phyloP scores from a whole-genome alignment of 129 eudicot genomes.

The Artemisia annua region DNA sequence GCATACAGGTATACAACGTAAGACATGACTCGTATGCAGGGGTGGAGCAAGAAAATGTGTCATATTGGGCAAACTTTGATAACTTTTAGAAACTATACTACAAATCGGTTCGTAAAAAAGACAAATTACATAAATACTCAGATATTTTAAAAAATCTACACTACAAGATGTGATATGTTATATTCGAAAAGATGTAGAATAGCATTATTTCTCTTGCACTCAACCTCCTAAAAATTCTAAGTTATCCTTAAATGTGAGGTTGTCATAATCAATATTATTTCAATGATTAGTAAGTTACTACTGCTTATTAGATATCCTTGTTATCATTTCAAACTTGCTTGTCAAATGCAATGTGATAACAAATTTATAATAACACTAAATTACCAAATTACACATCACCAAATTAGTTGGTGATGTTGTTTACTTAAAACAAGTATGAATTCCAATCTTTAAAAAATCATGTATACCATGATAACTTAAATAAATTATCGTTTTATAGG shows the following conservation, averaged over 20 bases:
- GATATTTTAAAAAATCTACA: too few species aligned
- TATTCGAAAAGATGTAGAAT: background rate
- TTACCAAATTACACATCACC: constrained; percentile 23
- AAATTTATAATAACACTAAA: constrained; percentile 17
- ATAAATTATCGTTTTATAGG: too few species aligned
- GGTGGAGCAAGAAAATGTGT: too few species aligned
- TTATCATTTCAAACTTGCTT: constrained; percentile 20
- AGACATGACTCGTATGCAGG: too few species aligned
- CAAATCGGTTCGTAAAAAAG: too few species aligned
- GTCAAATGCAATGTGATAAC: constrained; percentile 9
- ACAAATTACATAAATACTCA: too few species aligned
- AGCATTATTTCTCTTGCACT: constrained; percentile 16
- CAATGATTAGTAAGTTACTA: constrained; percentile 12
- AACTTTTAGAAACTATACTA: too few species aligned
- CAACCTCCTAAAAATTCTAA: background rate
- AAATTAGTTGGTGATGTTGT: constrained; percentile 21
- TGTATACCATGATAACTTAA: too few species aligned
- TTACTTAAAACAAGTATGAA: background rate
- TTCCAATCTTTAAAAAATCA: background rate
- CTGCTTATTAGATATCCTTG: background rate
- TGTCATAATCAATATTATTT: constrained; percentile 18
- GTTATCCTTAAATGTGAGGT: constrained; percentile 26
- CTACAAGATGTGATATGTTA: too few species aligned
- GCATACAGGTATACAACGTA: background rate
- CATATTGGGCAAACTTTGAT: too few species aligned